Base-by-base conservation (phyloP, 768 basidiomycete genomes). In the Gyrodon lividus region DNA sequence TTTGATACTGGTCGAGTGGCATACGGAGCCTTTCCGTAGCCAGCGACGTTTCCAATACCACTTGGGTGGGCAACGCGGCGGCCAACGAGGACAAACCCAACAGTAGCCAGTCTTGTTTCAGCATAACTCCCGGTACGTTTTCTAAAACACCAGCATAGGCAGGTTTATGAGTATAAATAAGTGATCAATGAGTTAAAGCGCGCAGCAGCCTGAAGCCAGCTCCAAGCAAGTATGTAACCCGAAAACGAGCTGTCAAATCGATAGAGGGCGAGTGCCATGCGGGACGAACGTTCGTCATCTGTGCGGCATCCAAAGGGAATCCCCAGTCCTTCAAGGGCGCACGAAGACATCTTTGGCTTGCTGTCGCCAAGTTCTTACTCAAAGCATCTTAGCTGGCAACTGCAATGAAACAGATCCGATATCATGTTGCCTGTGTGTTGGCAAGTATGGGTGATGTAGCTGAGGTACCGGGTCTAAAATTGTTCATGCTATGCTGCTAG, bases 51-150 rank as follows among this genome's bases (percentile, higher is more conserved):
- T 72, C 60, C 14, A 79, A 57, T 9, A 73, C 70, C 41, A 69
- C 61, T 54, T 80, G 79, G 22, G 65, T 45, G 13, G 78, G 79
- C n/a, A 65, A 69, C 2, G 70, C 64, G 28, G 70, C 41, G 43
- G 65, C 37, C 19, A 41, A 37, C 4, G 17, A 10, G 24, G 31
- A 54, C 7, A 54, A 47, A 46, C 48, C 28, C 45, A 20, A 23
- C 34, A 56, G 30, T 43, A 46, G 46, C 9, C 26, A 19, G 20
- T n/a, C 19, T 20, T 12, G 26, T 23, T 24, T 50, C 24, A 42
- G 41, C 55, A 56, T 53, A 6, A 28, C 12, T 28, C 14, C 14
- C 20, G 17, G 24, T 4, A 12, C n/a, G 17, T 16, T 35, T n/a
- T 26, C 24, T 8, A 8, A 7, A 42, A 20, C 22, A 23, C 6